Evolutionary conservation across 306 rosid species (phyloP), one percentile per base, ranked within the genome.

Genomic region (Vicia sativa): DNA sequence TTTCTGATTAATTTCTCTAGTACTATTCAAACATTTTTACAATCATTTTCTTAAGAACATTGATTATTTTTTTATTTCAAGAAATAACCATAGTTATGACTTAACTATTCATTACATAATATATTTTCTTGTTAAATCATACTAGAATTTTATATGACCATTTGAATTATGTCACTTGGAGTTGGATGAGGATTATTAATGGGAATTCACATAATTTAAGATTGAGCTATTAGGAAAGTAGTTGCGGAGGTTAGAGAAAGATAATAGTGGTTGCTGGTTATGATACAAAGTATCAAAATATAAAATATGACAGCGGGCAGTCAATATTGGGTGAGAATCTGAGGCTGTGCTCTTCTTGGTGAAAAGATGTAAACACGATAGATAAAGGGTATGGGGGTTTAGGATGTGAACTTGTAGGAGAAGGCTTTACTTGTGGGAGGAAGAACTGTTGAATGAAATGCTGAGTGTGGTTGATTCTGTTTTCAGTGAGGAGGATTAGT

Each of bases 191-290:
- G 41, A 41, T 60, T 48, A 12, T 57, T 21, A 13, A 8, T 57
- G 14, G 35, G 18, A 77, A n/a, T 78, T 29, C 10, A 19, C 78
- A 18, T 67, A 25, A 50, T 49, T 14, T 29, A 60, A 19, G 11
- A 13, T 10, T 21, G n/a, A 52, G 48, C 3, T 54, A 28, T 18
- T 42, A 42, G 15, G 1, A 11, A 42, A 42, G 46, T 42, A 15
- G 46, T 12, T 42, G 15, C 14, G 15, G 46, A 41, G 14, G 14
- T 41, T 41, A 41, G 45, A 41, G n/a, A 41, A 3, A 4, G 14
- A 41, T 41, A 41, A 13, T 41, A 3, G 14, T 1, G 6, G 1
- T 41, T 11, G 45, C 4, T 3, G 44, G 45, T 13, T 42, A 42
- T 42, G 15, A 15, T 12, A 42, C n/a, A n/a, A 42, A 15, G 46